phyloP scores from a whole-genome alignment of 495 filamentous ascomycete genomes.

The Penicillium herquei region DNA sequence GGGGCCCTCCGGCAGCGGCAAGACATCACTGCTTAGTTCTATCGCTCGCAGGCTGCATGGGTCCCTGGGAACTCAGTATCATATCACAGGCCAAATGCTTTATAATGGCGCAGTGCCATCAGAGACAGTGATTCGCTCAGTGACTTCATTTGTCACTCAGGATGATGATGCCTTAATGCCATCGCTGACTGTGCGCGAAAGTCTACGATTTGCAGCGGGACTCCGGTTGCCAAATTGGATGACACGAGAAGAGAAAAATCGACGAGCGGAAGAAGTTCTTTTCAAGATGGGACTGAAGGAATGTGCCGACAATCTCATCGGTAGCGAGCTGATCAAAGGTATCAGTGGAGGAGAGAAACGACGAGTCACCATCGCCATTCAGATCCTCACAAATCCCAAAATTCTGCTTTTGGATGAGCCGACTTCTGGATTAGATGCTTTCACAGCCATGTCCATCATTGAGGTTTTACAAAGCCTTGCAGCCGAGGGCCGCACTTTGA shows the following conservation, averaged over 20 bases:
- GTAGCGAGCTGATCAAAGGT: conserved; percentile 67
- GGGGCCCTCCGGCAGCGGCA: conserved; percentile 74
- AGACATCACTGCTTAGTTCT: conserved; percentile 67
- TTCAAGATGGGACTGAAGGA: conserved; percentile 74
- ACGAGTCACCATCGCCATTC: conserved; percentile 70
- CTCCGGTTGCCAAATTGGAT: conserved; percentile 68
- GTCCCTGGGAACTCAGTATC: conserved; percentile 54
- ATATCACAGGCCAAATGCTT: conserved; percentile 53
- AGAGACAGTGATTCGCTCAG: conserved; percentile 60
- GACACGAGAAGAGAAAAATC: conserved; percentile 59
- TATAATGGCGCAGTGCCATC: conserved; percentile 68
- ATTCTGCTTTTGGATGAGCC: conserved; percentile 73
- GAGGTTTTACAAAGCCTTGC: conserved; percentile 66
- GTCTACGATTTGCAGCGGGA: conserved; percentile 63
- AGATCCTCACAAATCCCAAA: conserved; percentile 70
- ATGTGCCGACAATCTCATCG: conserved; percentile 72
- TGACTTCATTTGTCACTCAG: conserved; percentile 73
- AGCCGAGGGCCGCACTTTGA: conserved; percentile 68
- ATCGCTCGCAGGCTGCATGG: conserved; percentile 63
- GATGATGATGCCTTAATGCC: conserved; percentile 73
- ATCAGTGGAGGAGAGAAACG: conserved; percentile 78
- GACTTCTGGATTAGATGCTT: conserved; percentile 73
- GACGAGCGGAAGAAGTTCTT: conserved; percentile 66
- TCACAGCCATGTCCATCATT: conserved; percentile 72
- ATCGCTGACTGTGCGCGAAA: conserved; percentile 73